phyloP scores from a whole-genome alignment of 129 eudicot species.

The Erigeron canadensis region DNA sequence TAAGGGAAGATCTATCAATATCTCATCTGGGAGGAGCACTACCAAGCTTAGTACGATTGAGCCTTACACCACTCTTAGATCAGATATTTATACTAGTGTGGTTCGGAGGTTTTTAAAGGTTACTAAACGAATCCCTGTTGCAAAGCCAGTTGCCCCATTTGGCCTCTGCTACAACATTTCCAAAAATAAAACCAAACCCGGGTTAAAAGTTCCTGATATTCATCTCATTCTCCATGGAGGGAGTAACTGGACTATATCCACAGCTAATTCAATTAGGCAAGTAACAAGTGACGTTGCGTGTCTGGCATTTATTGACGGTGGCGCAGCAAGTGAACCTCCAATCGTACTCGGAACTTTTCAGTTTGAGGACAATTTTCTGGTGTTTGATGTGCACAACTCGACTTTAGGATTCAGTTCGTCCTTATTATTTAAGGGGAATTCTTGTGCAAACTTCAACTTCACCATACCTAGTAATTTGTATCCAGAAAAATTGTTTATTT shows the following conservation, averaged over 20 bases:
- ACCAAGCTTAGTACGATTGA: slow-evolving; percentile 25
- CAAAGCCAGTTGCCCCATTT: slow-evolving; percentile 9
- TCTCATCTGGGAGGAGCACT: not conserved
- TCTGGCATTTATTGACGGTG: slow-evolving; percentile 34
- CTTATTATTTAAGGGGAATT: not conserved
- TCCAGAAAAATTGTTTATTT: no score
- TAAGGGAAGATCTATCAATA: not conserved
- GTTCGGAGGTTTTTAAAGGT: slow-evolving; percentile 6
- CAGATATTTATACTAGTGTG: slow-evolving; percentile 8
- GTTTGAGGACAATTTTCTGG: slow-evolving; percentile 11
- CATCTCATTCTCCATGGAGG: slow-evolving; percentile 15
- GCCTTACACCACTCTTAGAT: slow-evolving; percentile 26
- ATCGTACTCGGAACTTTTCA: slow-evolving; percentile 32
- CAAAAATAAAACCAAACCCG: slow-evolving; percentile 12
- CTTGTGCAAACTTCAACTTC: not conserved
- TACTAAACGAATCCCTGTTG: not conserved
- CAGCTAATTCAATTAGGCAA: slow-evolving; percentile 26
- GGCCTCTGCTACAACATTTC: slow-evolving; percentile 15
- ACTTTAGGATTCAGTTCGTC: not conserved
- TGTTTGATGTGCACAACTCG: not conserved
- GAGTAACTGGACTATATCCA: slow-evolving; percentile 33
- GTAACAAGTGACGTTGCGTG: slow-evolving; percentile 25
- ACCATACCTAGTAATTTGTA: not conserved
- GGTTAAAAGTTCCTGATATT: slow-evolving; percentile 22
- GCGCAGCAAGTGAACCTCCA: slow-evolving; percentile 8